phyloP scores from a whole-genome alignment of 257 asterid genomes.

The Gentiana dahurica region DNA sequence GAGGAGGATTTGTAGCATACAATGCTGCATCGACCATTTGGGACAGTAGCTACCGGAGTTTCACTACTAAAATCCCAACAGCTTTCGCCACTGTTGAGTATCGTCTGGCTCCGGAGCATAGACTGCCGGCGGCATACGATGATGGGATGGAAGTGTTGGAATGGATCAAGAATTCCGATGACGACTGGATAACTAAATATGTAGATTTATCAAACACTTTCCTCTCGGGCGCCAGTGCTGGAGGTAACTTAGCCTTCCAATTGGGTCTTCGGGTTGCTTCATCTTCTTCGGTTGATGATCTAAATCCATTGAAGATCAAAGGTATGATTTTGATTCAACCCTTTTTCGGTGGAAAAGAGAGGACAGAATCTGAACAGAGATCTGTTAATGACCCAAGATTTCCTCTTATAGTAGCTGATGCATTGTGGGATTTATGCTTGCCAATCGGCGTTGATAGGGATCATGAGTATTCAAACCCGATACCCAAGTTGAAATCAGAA shows the following conservation, averaged over 20 bases:
- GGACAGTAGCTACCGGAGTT: constrained; percentile 5
- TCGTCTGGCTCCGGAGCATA: constrained; percentile 19
- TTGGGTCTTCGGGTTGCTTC: not conserved
- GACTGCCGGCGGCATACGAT: constrained; percentile 9
- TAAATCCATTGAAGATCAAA: not conserved
- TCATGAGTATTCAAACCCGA: constrained; percentile 1
- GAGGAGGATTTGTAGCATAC: constrained; percentile 18
- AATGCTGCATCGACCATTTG: constrained; percentile 4
- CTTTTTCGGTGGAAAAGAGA: constrained; percentile 1
- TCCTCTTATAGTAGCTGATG: not conserved
- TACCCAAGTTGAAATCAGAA: not conserved
- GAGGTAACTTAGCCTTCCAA: constrained; percentile 8
- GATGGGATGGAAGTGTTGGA: constrained; percentile 10
- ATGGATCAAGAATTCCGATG: constrained; percentile 1
- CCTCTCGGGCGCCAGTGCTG: constrained; percentile 7
- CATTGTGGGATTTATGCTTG: not conserved
- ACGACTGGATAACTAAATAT: constrained; percentile 6
- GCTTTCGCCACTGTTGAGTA: constrained; percentile 16
- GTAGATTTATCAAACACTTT: constrained; percentile 9
- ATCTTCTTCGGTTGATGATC: not conserved
- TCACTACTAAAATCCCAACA: constrained; percentile 12
- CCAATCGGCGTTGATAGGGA: not conserved
- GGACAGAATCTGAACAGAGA: constrained; percentile 1
- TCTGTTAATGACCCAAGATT: not conserved
- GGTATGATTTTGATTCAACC: constrained; percentile 1